Percentiles rank a stretch among this genome's conserved stretches.
phyloP scores from a whole-genome alignment of 306 rosid species.

The Sicyos edulis region DNA sequence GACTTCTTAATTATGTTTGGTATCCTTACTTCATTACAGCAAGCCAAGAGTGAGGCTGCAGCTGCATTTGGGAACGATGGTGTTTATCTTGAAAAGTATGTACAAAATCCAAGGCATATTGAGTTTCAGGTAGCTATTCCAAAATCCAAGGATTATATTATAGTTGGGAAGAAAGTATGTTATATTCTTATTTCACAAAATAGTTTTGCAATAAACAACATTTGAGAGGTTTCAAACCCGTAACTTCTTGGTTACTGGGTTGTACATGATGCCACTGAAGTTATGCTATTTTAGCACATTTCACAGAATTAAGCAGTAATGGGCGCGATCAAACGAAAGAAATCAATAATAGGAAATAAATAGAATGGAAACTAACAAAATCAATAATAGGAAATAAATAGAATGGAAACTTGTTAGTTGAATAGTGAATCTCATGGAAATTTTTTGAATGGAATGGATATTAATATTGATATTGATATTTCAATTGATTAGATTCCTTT shows the following conservation, averaged over 20 bases:
- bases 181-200: neutral
- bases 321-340: constrained; percentile 2
- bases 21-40: constrained; percentile 49
- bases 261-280: neutral
- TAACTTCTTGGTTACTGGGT: no score
- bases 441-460: neutral
- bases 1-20: constrained; percentile 15
- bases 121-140: constrained; percentile 83
- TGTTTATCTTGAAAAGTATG: constrained; percentile 91
- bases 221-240: no score
- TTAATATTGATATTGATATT: neutral
- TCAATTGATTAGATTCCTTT: neutral
- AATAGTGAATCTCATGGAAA: constrained; percentile 7
- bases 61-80: constrained; percentile 99
- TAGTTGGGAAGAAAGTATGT: neutral
- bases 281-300: neutral
- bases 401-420: neutral
- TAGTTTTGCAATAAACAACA: no score
- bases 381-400: constrained; percentile 10
- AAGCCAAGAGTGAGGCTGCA: constrained; percentile 98
- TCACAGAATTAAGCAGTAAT: neutral
- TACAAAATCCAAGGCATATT: constrained; percentile 95
- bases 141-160: neutral
- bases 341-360: neutral
- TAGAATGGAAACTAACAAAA: no score